These are phyloP conservation scores for Aspergillus caelatus DNA, from an alignment of 2,329 filamentous ascomycete genomes.

Conservation along the genomic window DNA sequence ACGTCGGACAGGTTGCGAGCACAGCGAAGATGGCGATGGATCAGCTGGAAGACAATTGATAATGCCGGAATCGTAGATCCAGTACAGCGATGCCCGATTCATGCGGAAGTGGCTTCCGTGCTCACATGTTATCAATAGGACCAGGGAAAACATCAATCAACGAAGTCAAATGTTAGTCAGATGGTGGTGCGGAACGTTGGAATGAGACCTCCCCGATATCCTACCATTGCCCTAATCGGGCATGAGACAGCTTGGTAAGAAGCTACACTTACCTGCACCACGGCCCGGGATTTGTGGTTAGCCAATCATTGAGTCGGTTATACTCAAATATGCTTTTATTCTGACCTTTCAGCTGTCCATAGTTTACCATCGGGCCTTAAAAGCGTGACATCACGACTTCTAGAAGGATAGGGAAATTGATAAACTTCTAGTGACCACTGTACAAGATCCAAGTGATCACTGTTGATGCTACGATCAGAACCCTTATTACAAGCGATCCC, in stretches of 20 bases:
- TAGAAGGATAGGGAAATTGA: background rate
- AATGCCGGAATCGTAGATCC: background rate
- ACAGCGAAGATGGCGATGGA: constrained; percentile 7
- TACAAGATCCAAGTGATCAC: background rate
- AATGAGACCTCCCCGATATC: background rate
- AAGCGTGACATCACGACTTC: background rate
- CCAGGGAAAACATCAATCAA: background rate
- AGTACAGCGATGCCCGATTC: background rate
- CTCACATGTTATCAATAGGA: background rate
- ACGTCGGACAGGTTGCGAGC: background rate
- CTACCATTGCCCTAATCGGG: background rate
- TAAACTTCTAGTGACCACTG: background rate
- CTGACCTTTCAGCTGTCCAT: background rate
- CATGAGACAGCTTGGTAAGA: background rate
- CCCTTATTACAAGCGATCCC: background rate
- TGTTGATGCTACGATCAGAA: background rate
- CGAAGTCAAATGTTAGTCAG: background rate
- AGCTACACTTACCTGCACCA: background rate
- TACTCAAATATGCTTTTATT: background rate
- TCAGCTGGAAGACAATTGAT: background rate
- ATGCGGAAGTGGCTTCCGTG: background rate
- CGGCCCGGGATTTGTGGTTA: background rate
- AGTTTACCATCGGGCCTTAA: background rate
- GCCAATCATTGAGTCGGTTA: background rate
- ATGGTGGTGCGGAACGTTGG: background rate